These are phyloP conservation scores for Tilletia walkeri DNA, from an alignment of 1,284 basidiomycete genomes.

Conservation along the genomic window DNA sequence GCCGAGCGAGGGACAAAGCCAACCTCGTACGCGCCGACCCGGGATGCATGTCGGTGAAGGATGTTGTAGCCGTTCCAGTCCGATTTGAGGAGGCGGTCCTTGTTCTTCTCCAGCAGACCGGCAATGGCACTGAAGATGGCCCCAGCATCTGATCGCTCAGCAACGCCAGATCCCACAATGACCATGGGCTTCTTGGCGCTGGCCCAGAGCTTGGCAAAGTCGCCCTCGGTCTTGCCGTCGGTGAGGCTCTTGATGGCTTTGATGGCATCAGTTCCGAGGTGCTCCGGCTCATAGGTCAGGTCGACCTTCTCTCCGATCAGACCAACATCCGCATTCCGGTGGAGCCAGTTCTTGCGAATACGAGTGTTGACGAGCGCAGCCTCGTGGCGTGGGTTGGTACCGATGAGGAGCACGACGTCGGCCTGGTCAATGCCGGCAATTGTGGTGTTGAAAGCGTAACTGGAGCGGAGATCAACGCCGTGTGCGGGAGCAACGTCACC, in stretches of 20 bases:
- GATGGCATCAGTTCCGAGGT: constrained; percentile 72
- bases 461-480: constrained; percentile 87
- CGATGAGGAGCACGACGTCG: constrained; percentile 88
- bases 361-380: constrained; percentile 96
- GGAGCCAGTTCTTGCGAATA: constrained; percentile 89
- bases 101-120: constrained; percentile 70
- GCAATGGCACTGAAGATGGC: constrained; percentile 76
- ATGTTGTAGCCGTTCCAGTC: constrained; percentile 96
- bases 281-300: constrained; percentile 88
- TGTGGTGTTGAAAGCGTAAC: constrained; percentile 95
- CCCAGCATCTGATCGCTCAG: constrained; percentile 82
- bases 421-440: constrained; percentile 88
- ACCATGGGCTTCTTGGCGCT: constrained; percentile 89
- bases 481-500: constrained; percentile 69
- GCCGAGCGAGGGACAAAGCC: constrained; percentile 83
- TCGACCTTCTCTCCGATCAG: constrained; percentile 88
- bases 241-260: constrained; percentile 79
- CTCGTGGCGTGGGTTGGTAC: constrained; percentile 96
- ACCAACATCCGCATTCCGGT: constrained; percentile 79
- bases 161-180: constrained; percentile 82
- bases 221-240: constrained; percentile 61
- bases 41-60: constrained; percentile 84
- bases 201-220: constrained; percentile 85
- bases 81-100: constrained; percentile 68
- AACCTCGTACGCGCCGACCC: constrained; percentile 91